Evolutionary conservation across 73 alveolate species (phyloP).

Genomic region (Uronychia binucleata): DNA sequence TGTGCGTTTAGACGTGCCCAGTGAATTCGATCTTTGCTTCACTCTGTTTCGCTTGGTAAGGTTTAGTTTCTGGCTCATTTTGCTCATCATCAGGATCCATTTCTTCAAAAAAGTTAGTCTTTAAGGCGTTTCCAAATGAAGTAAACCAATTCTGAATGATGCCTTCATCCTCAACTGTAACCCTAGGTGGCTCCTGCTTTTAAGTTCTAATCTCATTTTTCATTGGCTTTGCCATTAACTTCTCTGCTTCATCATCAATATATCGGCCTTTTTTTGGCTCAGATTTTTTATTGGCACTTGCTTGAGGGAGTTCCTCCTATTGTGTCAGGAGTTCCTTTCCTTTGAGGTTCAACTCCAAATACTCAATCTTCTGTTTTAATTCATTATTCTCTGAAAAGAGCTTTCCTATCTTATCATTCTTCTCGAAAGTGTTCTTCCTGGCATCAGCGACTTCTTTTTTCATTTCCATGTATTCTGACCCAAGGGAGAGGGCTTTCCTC

Average conservation of each 20-base stretch:
- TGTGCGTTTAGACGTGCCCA: no score
- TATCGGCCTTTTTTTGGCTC: neutral
- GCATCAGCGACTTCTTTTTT: conserved; percentile 45
- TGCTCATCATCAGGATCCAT: neutral
- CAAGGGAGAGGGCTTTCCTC: no score
- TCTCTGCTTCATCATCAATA: neutral
- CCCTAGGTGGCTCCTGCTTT: neutral
- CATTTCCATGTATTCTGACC: no score
- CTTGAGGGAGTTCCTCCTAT: neutral
- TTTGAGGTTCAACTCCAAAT: neutral
- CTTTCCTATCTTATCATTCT: conserved; percentile 23
- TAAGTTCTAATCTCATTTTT: neutral
- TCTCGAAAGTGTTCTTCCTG: conserved; percentile 41
- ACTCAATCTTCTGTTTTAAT: neutral
- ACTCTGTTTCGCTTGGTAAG: neutral
- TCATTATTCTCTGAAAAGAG: conserved; percentile 12
- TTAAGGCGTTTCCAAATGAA: neutral
- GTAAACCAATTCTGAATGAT: neutral
- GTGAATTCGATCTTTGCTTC: neutral
- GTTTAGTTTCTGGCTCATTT: neutral
- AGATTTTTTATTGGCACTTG: neutral
- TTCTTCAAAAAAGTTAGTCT: neutral
- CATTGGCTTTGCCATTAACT: neutral
- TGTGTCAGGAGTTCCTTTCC: neutral
- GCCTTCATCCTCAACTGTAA: neutral